Conservation (phyloP, 116 monocot species). For the Papilionanthe hybrid region DNA sequence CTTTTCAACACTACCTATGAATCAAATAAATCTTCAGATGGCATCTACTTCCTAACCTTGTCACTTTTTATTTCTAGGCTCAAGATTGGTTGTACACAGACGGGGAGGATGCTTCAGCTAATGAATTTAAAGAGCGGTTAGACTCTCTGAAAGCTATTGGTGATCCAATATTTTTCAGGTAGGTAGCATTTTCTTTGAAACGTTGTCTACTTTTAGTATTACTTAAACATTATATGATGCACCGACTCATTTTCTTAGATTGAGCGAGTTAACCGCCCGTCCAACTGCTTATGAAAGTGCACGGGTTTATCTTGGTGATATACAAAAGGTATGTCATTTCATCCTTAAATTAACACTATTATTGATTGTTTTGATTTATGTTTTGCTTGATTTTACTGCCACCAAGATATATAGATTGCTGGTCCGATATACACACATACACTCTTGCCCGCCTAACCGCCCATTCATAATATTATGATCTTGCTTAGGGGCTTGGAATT, state of each 20-base stretch:
- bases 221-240: neutral
- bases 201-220: neutral
- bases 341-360: no score
- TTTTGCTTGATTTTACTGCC: neutral
- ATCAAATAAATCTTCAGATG: neutral
- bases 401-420: neutral
- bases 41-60: neutral
- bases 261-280: constrained; percentile 59
- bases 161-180: constrained; percentile 99
- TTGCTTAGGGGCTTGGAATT: no score
- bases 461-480: no score
- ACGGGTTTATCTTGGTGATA: constrained; percentile 44
- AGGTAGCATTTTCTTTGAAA: neutral
- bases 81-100: constrained; percentile 99
- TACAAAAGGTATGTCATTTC: constrained; percentile 46
- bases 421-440: neutral
- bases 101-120: constrained; percentile 93
- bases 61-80: constrained; percentile 41
- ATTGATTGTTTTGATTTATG: neutral
- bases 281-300: constrained; percentile 69
- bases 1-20: neutral
- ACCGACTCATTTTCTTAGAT: constrained; percentile 23
- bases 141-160: constrained; percentile 72
- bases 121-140: constrained; percentile 73
- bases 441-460: no score